Conservation (phyloP, 768 basidiomycete species). For the Leccinum subgranulosum region DNA sequence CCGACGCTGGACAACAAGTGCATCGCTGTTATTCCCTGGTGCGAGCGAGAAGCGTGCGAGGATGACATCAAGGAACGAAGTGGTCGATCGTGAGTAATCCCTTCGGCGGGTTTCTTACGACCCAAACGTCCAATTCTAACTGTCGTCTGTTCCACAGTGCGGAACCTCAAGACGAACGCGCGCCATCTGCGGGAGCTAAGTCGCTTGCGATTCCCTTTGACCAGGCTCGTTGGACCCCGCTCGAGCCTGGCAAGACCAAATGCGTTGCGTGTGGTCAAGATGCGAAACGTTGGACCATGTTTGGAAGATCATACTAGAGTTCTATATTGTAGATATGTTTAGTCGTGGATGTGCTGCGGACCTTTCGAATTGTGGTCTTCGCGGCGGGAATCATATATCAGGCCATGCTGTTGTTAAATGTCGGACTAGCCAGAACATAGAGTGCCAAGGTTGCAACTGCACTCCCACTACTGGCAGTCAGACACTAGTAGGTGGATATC, state of each 20-base stretch:
- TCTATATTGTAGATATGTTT: background rate
- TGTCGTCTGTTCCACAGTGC: constrained; percentile 42
- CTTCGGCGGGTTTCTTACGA: background rate
- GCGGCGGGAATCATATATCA: too few relatives aligned
- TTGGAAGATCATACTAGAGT: constrained; percentile 79
- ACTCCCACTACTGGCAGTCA: too few relatives aligned
- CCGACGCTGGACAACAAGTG: constrained; percentile 87
- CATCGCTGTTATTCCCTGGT: constrained; percentile 92
- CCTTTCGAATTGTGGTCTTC: too few relatives aligned
- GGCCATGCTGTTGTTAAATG: too few relatives aligned
- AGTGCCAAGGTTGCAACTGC: too few relatives aligned
- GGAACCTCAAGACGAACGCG: constrained; percentile 89
- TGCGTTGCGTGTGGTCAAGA: constrained; percentile 86
- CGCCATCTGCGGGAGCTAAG: constrained; percentile 97
- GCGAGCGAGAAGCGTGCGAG: constrained; percentile 88
- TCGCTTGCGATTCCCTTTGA: constrained; percentile 96
- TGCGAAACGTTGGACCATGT: constrained; percentile 96
- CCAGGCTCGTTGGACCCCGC: constrained; percentile 75
- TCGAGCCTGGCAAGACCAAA: constrained; percentile 81
- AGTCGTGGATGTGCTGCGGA: background rate
- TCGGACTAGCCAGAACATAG: too few relatives aligned
- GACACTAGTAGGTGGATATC: too few relatives aligned
- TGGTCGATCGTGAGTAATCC: constrained; percentile 62
- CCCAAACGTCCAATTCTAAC: background rate
- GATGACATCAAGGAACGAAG: constrained; percentile 98